Conservation (phyloP, 495 filamentous ascomycete species). For the Tuber aestivum region DNA sequence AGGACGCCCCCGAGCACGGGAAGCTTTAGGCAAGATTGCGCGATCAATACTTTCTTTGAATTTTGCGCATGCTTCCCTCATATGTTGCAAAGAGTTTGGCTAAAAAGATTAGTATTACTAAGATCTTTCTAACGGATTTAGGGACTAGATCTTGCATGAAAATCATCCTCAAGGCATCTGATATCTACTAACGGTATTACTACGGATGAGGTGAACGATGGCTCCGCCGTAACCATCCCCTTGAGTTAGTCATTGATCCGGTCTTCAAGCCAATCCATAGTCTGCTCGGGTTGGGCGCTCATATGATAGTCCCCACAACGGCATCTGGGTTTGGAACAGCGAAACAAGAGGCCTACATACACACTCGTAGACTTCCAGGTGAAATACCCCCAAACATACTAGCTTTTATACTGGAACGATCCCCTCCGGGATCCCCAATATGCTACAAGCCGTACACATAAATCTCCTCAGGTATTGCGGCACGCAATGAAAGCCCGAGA, state of each 20-base stretch:
- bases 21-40: conserved; percentile 48
- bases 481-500: conserved; percentile 62
- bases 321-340: conserved; percentile 5
- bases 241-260: neutral
- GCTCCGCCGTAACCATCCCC: conserved; percentile 41
- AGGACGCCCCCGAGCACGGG: conserved; percentile 11
- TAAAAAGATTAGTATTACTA: conserved; percentile 44
- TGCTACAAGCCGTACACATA: conserved; percentile 59
- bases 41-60: conserved; percentile 62
- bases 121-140: neutral
- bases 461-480: conserved; percentile 58
- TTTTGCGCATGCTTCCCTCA: conserved; percentile 48
- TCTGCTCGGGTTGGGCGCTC: conserved; percentile 29
- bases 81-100: neutral
- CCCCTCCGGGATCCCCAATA: conserved; percentile 48
- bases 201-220: conserved; percentile 48
- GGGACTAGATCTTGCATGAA: neutral
- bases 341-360: neutral
- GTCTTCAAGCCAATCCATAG: neutral
- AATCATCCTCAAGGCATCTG: neutral
- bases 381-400: conserved; percentile 15
- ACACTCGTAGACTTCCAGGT: conserved; percentile 3
- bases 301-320: conserved; percentile 21
- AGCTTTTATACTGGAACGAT: conserved; percentile 56
- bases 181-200: conserved; percentile 40